Conservation (phyloP, 2,329 filamentous ascomycete species). For the Diaporthe sp. region DNA sequence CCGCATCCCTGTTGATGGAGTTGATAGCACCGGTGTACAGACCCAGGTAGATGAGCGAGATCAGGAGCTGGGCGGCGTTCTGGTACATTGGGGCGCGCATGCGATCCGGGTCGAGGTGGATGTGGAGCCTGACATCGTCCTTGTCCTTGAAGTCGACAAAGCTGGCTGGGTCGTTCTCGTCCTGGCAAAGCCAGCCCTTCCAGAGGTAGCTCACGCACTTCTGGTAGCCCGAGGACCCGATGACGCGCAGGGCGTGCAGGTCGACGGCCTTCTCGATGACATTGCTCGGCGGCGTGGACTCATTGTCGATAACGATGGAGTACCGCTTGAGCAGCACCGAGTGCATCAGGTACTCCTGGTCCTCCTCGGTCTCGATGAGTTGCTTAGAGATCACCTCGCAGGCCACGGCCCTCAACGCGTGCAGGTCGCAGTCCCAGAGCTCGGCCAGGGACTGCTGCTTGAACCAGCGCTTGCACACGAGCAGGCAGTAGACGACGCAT, state of each 20-base stretch:
- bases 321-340: conserved; percentile 89
- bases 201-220: conserved; percentile 95
- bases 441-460: conserved; percentile 82
- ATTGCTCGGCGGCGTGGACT: conserved; percentile 83
- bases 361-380: conserved; percentile 86
- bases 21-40: conserved; percentile 95
- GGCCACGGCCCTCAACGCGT: conserved; percentile 82
- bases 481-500: conserved; percentile 87
- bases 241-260: conserved; percentile 88
- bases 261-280: conserved; percentile 95
- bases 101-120: conserved; percentile 92
- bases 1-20: conserved; percentile 87
- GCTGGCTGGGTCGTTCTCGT: conserved; percentile 88
- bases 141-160: conserved; percentile 91
- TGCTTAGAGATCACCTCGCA: conserved; percentile 94
- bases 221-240: conserved; percentile 94
- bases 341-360: conserved; percentile 83
- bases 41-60: conserved; percentile 85
- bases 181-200: conserved; percentile 97
- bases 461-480: conserved; percentile 82
- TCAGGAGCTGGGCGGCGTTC: conserved; percentile 87
- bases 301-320: conserved; percentile 80
- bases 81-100: conserved; percentile 95
- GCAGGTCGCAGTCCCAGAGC: conserved; percentile 92
- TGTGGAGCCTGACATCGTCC: conserved; percentile 81